These are phyloP conservation scores for Bipolaris sorokiniana DNA, from an alignment of 2,329 filamentous ascomycete species.

Conservation along the genomic window DNA sequence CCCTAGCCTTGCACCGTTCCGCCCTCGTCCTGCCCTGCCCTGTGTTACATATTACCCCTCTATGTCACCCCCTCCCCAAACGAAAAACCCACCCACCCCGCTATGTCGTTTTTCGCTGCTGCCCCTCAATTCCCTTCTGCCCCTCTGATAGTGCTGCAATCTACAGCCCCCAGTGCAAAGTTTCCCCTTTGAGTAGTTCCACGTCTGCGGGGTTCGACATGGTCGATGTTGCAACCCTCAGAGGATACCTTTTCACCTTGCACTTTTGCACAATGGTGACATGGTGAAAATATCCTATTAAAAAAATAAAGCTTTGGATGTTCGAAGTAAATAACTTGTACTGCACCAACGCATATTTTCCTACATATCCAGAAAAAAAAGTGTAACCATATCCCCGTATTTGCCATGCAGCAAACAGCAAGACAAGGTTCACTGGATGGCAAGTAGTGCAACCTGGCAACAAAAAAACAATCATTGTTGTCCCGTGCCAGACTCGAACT, in stretches of 20 bases:
- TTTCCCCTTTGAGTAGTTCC: slow-evolving; percentile 2
- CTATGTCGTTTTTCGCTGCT: neutral
- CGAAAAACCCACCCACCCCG: slow-evolving; percentile 6
- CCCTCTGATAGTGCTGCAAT: slow-evolving; percentile 28
- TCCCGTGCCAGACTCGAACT: slow-evolving; percentile 47
- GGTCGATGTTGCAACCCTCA: neutral
- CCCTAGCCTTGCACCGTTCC: too few relatives aligned
- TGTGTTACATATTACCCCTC: slow-evolving; percentile 11
- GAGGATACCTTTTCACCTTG: neutral
- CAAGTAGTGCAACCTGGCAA: too few relatives aligned
- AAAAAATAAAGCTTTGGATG: too few relatives aligned
- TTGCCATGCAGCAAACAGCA: too few relatives aligned
- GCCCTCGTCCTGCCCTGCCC: neutral
- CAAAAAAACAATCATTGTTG: slow-evolving; percentile 23
- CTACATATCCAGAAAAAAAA: too few relatives aligned
- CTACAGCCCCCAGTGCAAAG: slow-evolving; percentile 8
- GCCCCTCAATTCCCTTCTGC: slow-evolving; percentile 22
- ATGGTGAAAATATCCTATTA: neutral
- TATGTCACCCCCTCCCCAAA: neutral
- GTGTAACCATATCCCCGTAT: too few relatives aligned
- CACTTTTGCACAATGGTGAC: neutral
- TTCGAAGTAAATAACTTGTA: too few relatives aligned
- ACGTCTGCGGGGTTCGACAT: neutral
- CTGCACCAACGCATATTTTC: too few relatives aligned
- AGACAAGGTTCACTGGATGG: too few relatives aligned